These are phyloP conservation scores for Irineochytrium annulatum DNA, from an alignment of 192 early-diverging fungal species.

Conservation along the genomic window DNA sequence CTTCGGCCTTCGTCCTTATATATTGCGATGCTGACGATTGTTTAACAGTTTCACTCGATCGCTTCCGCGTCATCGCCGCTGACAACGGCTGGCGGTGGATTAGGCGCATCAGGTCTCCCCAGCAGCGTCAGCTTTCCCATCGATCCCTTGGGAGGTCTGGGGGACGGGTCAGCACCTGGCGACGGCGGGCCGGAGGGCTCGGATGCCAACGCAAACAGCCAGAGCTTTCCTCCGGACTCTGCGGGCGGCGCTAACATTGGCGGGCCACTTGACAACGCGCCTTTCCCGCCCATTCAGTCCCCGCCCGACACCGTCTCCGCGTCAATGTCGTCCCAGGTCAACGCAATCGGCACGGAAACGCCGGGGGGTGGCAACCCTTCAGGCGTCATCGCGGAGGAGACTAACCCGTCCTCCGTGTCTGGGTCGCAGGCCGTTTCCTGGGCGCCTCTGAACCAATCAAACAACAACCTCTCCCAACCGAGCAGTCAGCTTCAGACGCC, in stretches of 20 bases:
- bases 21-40: conserved; percentile 6
- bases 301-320: neutral
- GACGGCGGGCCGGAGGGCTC: conserved; percentile 1
- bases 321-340: too few relatives aligned
- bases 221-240: neutral
- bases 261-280: neutral
- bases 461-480: too few relatives aligned
- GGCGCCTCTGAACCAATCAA: too few relatives aligned
- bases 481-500: too few relatives aligned
- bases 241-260: neutral
- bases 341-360: too few relatives aligned
- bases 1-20: conserved; percentile 11
- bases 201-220: neutral
- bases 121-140: neutral
- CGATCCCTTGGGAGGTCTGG: neutral
- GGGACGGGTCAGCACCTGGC: neutral
- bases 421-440: too few relatives aligned
- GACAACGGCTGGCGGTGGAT: conserved; percentile 14
- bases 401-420: too few relatives aligned
- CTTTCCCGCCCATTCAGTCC: neutral
- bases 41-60: conserved; percentile 5
- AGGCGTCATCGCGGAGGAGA: too few relatives aligned
- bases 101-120: neutral
- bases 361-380: too few relatives aligned
- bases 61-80: conserved; percentile 7